Evolutionary conservation across 192 early-diverging fungal species (phyloP).

Genomic region (Gonapodya prolifera): DNA sequence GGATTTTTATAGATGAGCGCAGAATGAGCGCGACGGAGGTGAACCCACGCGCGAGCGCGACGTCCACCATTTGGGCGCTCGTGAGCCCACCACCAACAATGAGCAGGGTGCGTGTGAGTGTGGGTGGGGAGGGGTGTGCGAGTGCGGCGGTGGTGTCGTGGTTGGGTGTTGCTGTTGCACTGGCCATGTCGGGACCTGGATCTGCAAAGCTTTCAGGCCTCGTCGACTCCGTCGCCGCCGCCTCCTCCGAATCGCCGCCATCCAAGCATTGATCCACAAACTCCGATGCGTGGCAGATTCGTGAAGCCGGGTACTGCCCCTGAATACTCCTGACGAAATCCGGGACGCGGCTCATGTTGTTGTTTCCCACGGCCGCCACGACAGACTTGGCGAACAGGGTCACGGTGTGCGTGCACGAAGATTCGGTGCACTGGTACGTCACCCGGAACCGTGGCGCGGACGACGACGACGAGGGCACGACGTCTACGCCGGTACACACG

Average conservation of each 20-base stretch:
- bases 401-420: neutral
- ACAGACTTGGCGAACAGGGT: slow-evolving; percentile 1
- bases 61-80: slow-evolving; percentile 8
- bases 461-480: too few relatives aligned
- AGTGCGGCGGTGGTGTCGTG: too few relatives aligned
- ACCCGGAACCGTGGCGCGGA: too few relatives aligned
- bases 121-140: too few relatives aligned
- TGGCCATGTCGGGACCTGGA: too few relatives aligned
- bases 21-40: slow-evolving; percentile 2
- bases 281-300: slow-evolving; percentile 8
- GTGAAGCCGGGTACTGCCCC: too few relatives aligned
- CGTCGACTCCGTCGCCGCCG: neutral
- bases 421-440: too few relatives aligned
- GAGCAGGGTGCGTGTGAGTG: neutral
- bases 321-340: slow-evolving; percentile 1
- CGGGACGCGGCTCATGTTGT: slow-evolving; percentile 3
- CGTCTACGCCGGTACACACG: neutral
- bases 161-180: too few relatives aligned
- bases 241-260: too few relatives aligned
- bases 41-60: slow-evolving; percentile 1
- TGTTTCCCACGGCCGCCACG: slow-evolving; percentile 8
- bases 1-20: slow-evolving; percentile 6
- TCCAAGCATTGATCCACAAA: slow-evolving; percentile 8
- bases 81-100: slow-evolving; percentile 11
- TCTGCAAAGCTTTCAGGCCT: neutral